Percentiles rank a stretch among this genome's conserved stretches.
Evolutionary conservation across 2,329 filamentous ascomycete species (phyloP).

Genomic region (Stemphylium lycopersici): DNA sequence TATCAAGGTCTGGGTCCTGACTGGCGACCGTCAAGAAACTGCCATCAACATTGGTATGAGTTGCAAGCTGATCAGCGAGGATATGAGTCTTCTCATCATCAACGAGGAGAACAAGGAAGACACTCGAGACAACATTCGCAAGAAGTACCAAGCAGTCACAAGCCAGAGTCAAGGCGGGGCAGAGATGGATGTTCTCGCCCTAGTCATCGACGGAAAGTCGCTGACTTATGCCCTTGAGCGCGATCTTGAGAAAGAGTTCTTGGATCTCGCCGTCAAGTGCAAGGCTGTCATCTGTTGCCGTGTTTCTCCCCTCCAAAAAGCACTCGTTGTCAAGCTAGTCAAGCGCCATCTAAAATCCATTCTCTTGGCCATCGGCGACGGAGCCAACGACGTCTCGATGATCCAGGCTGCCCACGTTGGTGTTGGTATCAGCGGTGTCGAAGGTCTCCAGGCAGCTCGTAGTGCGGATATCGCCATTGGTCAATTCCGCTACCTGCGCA

Average conservation of each 20-base stretch:
- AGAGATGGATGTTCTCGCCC: slow-evolving; percentile 83
- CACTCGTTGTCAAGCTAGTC: slow-evolving; percentile 95
- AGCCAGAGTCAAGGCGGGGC: slow-evolving; percentile 78
- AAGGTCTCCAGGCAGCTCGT: slow-evolving; percentile 94
- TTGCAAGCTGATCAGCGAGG: slow-evolving; percentile 96
- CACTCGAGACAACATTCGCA: slow-evolving; percentile 86
- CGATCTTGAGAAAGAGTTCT: slow-evolving; percentile 89
- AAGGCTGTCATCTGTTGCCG: slow-evolving; percentile 98
- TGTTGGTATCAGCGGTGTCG: slow-evolving; percentile 94
- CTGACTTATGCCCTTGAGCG: slow-evolving; percentile 91
- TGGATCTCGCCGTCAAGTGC: slow-evolving; percentile 92
- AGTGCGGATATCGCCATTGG: slow-evolving; percentile 95
- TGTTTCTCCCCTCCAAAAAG: slow-evolving; percentile 96
- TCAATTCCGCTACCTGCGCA: slow-evolving; percentile 93
- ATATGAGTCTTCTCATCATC: slow-evolving; percentile 96
- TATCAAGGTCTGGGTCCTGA: slow-evolving; percentile 98
- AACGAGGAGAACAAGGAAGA: slow-evolving; percentile 84
- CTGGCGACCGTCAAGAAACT: slow-evolving; percentile 95
- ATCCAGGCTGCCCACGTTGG: slow-evolving; percentile 98
- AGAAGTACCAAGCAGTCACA: slow-evolving; percentile 89
- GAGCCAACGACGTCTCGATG: slow-evolving; percentile 99
- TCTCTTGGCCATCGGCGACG: slow-evolving; percentile 93
- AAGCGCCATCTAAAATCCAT: slow-evolving; percentile 93
- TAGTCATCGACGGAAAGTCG: slow-evolving; percentile 96
- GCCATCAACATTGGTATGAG: slow-evolving; percentile 99